A percentile compares a stretch with the other conserved stretches of the same genome.
Conservation (phyloP, 2,329 filamentous ascomycete species). For the Sclerotinia borealis region DNA sequence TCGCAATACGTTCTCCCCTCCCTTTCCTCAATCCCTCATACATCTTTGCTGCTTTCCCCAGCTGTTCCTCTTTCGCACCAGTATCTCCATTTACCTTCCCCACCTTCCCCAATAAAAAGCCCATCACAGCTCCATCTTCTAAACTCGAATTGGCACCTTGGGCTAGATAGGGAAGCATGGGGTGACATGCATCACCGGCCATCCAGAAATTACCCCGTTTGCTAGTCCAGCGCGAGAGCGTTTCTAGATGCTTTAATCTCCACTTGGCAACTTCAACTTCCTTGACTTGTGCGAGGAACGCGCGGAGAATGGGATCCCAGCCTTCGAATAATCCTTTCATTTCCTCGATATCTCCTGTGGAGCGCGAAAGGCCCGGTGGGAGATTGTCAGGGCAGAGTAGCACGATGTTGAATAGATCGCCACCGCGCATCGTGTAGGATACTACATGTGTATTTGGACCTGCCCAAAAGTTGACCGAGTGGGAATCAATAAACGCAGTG, state of each 20-base stretch:
- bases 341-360: constrained; percentile 50
- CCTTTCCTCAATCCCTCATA: constrained; percentile 45
- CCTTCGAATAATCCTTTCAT: constrained; percentile 53
- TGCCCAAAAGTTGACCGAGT: constrained; percentile 46
- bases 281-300: constrained; percentile 44
- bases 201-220: constrained; percentile 24
- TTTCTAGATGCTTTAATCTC: constrained; percentile 54
- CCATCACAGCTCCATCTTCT: constrained; percentile 62
- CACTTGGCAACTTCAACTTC: constrained; percentile 60
- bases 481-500: constrained; percentile 35
- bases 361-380: constrained; percentile 45
- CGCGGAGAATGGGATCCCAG: constrained; percentile 56
- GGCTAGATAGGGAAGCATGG: constrained; percentile 57
- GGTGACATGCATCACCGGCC: constrained; percentile 55
- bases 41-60: constrained; percentile 40
- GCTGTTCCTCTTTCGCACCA: constrained; percentile 37
- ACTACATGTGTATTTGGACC: constrained; percentile 46
- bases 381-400: constrained; percentile 59
- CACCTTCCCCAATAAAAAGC: constrained; percentile 49
- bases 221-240: constrained; percentile 25
- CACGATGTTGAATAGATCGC: constrained; percentile 59
- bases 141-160: constrained; percentile 63
- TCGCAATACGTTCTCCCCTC: constrained; percentile 48
- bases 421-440: constrained; percentile 54
- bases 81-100: constrained; percentile 38